phyloP scores from a whole-genome alignment of 805 yeast species.

The Spathaspora sp. region DNA sequence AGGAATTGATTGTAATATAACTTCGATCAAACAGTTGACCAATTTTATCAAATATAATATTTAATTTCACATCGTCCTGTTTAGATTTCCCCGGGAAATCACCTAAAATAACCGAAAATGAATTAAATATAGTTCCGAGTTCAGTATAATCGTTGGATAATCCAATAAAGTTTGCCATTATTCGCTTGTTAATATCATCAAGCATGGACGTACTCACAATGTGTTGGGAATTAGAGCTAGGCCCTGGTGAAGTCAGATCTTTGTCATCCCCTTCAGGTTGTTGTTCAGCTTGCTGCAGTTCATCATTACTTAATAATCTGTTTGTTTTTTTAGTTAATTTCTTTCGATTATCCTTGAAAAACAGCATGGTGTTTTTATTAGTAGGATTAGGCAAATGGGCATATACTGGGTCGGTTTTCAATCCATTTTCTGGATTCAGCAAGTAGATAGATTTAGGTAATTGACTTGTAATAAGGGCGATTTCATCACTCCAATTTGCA shows the following conservation, averaged over 20 bases:
- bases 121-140: slow-evolving; percentile 57
- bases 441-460: slow-evolving; percentile 37
- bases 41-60: slow-evolving; percentile 58
- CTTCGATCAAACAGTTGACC: slow-evolving; percentile 84
- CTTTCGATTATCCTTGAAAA: slow-evolving; percentile 28
- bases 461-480: slow-evolving; percentile 30
- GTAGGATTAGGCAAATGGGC: slow-evolving; percentile 31
- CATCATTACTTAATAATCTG: background rate
- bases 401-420: slow-evolving; percentile 32
- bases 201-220: slow-evolving; percentile 37
- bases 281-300: slow-evolving; percentile 7
- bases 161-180: slow-evolving; percentile 53
- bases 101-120: slow-evolving; percentile 48
- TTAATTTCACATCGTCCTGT: slow-evolving; percentile 25
- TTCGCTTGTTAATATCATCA: slow-evolving; percentile 55
- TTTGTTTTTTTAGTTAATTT: slow-evolving; percentile 20
- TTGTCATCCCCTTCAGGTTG: slow-evolving; percentile 3
- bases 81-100: slow-evolving; percentile 25
- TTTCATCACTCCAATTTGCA: slow-evolving; percentile 75
- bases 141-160: slow-evolving; percentile 67
- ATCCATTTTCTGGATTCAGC: slow-evolving; percentile 45
- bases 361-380: slow-evolving; percentile 24
- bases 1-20: slow-evolving; percentile 47
- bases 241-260: background rate
- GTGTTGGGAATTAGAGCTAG: background rate